Evolutionary conservation across 148 eudicot genomes (phyloP).

Genomic region (Dysphania ambrosioides): DNA sequence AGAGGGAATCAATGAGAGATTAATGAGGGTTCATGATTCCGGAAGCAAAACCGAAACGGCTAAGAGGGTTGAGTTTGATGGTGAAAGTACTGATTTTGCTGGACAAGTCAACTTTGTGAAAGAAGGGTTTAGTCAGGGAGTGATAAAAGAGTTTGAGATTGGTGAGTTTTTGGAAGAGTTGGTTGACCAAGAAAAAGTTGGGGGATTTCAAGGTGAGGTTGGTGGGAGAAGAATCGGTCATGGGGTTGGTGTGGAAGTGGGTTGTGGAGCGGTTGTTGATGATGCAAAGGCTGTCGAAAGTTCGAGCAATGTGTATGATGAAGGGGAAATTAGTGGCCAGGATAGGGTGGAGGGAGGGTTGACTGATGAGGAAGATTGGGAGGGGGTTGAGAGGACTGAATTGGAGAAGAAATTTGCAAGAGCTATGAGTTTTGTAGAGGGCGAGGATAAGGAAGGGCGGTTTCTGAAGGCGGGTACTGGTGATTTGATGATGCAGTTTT

Average conservation of each 20-base stretch:
- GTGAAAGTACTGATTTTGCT: slow-evolving; percentile 21
- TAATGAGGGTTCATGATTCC: too few relatives aligned
- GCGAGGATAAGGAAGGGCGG: slow-evolving; percentile 33
- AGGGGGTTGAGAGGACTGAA: slow-evolving; percentile 71
- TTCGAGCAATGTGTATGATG: slow-evolving; percentile 18
- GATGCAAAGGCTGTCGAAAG: background rate
- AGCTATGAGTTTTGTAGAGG: slow-evolving; percentile 45
- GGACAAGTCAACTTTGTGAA: slow-evolving; percentile 4
- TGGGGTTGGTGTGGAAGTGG: background rate
- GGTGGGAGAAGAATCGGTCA: slow-evolving; percentile 9
- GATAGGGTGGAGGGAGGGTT: slow-evolving; percentile 25
- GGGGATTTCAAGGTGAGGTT: slow-evolving; percentile 18
- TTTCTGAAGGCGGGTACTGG: slow-evolving; percentile 28
- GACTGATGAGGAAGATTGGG: slow-evolving; percentile 66
- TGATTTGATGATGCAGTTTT: slow-evolving; percentile 59
- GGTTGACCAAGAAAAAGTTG: slow-evolving; percentile 12
- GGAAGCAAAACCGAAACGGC: slow-evolving; percentile 12
- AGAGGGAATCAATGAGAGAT: background rate
- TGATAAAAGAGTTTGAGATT: slow-evolving; percentile 2
- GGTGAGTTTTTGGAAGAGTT: slow-evolving; percentile 4
- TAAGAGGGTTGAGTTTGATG: slow-evolving; percentile 38
- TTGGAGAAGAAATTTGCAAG: slow-evolving; percentile 53
- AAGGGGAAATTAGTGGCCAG: slow-evolving; percentile 25
- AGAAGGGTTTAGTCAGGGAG: slow-evolving; percentile 2
- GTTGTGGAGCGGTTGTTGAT: background rate